Evolutionary conservation across 768 basidiomycete genomes (phyloP), one percentile per base, ranked within the genome.

Genomic region (Austroboletus festivus): DNA sequence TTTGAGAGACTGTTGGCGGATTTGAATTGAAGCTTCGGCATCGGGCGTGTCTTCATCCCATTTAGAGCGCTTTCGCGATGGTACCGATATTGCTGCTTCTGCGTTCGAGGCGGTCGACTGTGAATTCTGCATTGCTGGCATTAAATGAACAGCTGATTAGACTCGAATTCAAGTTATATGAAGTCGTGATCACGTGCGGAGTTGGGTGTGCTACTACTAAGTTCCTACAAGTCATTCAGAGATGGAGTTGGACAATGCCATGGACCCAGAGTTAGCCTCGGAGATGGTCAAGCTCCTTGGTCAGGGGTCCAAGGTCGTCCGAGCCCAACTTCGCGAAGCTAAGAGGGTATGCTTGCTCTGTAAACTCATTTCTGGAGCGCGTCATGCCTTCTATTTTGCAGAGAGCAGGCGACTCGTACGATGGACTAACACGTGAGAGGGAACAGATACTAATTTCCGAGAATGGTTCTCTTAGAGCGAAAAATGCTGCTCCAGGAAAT

Each of bases 21-120:
- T 50, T n/a, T 68, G 48, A 21, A 59, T 48, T 48, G 71, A n/a
- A n/a, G n/a, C 70, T 21, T 75, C 67, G 13, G 62, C 71, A 20
- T 73, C 70, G 5, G 75, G 72, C 21, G 82, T 80, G n/a, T 68
- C 68, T 31, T 63, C 58, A 39, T 77, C 75, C 88, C 88, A 90
- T 64, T 85, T 87, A 10, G 87, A 86, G n/a, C 86, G 78, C 67
- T 86, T 89, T 46, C 78, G 74, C 18, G 81, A 80, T 4, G 83
- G 80, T 0, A 82, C 81, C 19, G 77, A 78, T 2, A 78, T 48
- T 26, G 44, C 26, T 24, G 19, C 33, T 10, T 73, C 71, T 47
- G 70, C 58, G 31, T 42, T 49, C 34, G 48, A 38, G 42, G 65
- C 67, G 58, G 70, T 63, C 9, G 48, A 43, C 31, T 33, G 10